Evolutionary conservation across 2,329 filamentous ascomycete species (phyloP), one percentile per base, ranked within the genome.

Genomic region (Macrophomina phaseolina): DNA sequence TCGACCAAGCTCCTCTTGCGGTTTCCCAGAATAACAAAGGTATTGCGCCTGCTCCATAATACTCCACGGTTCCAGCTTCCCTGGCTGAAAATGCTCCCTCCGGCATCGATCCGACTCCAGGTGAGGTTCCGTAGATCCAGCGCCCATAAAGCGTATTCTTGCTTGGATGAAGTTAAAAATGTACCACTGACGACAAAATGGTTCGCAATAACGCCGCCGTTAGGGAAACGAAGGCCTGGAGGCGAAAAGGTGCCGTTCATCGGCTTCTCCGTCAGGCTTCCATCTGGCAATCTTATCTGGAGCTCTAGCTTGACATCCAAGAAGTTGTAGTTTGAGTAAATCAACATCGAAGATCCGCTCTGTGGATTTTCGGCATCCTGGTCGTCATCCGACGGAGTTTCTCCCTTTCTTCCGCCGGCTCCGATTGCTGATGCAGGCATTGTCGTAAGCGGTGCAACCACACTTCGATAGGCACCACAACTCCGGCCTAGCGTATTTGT

Each of bases 291-390:
- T 63, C 95, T 88, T 56, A 99, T 88, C 78, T 98, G 95, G 45
- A 99, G 83, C 78, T 99, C 95, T 30, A 99, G 83, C 77, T 97
- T 98, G 71, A 99, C 95, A 73, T 99, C 94, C 65, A 99, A 79
- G 74, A 99, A 99, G 79, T 99, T 98, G 80, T 99, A 99, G 77
- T 99, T 99, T 30, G 94, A 98, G 78, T 99, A 99, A 53, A 99
- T 96, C 69, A 99, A 85, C 93, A 98, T 97, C 3, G 87, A 84
- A 6, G 86, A 84, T 23, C 78, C 80, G 76, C 67, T 80, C 74
- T 73, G 74, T 14, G 70, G 63, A 18, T 68, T 70, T 52, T 71
- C 69, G 74, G 78, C 73, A 81, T 84, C 84, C 48, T 62, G 45
- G 36, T 67, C 56, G 38, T 70, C 58, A 12, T 46, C 55, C 5